These are phyloP conservation scores for Trichoderma sp. DNA, from an alignment of 2,329 filamentous ascomycete species.

Conservation along the genomic window DNA sequence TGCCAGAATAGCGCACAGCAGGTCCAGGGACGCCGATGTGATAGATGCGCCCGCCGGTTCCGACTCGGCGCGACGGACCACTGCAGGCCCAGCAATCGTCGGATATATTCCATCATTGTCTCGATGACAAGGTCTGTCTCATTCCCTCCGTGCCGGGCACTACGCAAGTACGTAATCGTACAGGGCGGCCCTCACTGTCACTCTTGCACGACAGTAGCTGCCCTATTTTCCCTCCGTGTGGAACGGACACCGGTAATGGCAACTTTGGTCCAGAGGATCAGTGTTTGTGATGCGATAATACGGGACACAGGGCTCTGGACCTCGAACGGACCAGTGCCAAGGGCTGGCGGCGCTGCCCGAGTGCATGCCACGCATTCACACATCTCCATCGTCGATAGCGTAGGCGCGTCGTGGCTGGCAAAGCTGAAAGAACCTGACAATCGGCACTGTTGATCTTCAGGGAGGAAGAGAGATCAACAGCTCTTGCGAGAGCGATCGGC, in stretches of 20 bases:
- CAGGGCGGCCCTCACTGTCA: slow-evolving; percentile 1
- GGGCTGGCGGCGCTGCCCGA: slow-evolving; percentile 4
- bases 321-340: neutral
- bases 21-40: neutral
- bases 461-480: slow-evolving; percentile 22
- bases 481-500: slow-evolving; percentile 23
- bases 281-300: slow-evolving; percentile 14
- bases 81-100: slow-evolving; percentile 13
- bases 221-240: slow-evolving; percentile 13
- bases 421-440: neutral
- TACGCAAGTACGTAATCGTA: slow-evolving; percentile 7
- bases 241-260: neutral
- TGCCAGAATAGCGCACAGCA: slow-evolving; percentile 2
- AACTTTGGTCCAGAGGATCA: neutral
- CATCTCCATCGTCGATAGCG: too few relatives aligned
- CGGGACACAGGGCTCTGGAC: slow-evolving; percentile 2
- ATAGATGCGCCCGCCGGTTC: slow-evolving; percentile 24
- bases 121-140: neutral
- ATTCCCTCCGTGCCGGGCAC: neutral
- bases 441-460: slow-evolving; percentile 24
- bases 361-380: neutral
- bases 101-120: neutral
- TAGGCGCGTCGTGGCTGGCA: neutral
- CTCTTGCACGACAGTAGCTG: slow-evolving; percentile 14
- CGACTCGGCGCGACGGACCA: slow-evolving; percentile 25